Evolutionary conservation across 345 rosid genomes (phyloP).

Genomic region (Euclidium syriacum): DNA sequence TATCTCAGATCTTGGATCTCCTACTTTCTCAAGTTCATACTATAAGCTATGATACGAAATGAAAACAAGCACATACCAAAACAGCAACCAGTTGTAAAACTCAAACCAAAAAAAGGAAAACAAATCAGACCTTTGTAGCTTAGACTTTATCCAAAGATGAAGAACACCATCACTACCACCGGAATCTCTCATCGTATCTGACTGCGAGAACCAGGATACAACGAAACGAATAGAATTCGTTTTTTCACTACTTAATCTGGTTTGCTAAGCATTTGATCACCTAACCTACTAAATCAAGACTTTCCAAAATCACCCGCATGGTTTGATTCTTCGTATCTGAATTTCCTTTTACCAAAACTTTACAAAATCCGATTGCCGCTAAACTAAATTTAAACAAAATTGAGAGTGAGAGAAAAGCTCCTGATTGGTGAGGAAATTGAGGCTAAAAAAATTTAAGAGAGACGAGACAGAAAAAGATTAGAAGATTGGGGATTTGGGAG

Average conservation of each 20-base stretch:
- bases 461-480: conserved; percentile 10
- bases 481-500: conserved; percentile 13
- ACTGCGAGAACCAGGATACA: not conserved
- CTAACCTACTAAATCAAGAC: not conserved
- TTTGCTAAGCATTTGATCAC: conserved; percentile 8
- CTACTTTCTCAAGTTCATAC: not conserved
- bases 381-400: not conserved
- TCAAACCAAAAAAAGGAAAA: not conserved
- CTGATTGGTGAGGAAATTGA: conserved; percentile 7
- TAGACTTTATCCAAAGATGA: conserved; percentile 27
- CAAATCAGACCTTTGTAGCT: conserved; percentile 34
- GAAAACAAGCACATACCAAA: not conserved
- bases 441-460: not conserved
- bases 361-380: not conserved
- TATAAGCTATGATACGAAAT: not conserved
- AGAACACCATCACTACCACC: conserved; percentile 23
- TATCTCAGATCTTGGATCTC: conserved; percentile 11
- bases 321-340: not conserved
- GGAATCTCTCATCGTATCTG: conserved; percentile 21
- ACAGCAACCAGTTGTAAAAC: not conserved
- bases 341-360: not conserved
- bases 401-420: not conserved
- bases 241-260: conserved; percentile 1
- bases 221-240: not conserved
- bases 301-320: not conserved